Conservation (phyloP, 352 stramenopile genomes). For the Phytophthora pistaciae region DNA sequence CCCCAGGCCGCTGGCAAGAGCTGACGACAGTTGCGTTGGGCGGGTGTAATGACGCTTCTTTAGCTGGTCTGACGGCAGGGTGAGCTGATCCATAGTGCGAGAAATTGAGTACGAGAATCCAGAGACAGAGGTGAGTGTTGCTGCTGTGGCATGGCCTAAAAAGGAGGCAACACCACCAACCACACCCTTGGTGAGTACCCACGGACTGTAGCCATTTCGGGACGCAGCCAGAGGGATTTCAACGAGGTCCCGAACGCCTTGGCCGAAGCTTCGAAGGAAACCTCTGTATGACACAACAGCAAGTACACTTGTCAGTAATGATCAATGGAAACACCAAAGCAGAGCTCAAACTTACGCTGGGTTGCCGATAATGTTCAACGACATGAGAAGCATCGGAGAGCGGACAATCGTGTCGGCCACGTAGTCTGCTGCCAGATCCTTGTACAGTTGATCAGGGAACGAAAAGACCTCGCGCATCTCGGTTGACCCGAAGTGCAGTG, state of each 20-base stretch:
- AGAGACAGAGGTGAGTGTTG: constrained; percentile 76
- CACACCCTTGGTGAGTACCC: constrained; percentile 77
- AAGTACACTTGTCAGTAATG: constrained; percentile 10
- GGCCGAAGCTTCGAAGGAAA: constrained; percentile 77
- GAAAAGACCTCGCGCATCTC: constrained; percentile 78
- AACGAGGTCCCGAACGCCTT: constrained; percentile 79
- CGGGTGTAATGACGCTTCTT: constrained; percentile 71
- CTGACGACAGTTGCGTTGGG: constrained; percentile 70
- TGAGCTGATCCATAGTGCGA: constrained; percentile 84
- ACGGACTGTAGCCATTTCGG: constrained; percentile 82
- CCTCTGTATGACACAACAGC: constrained; percentile 46
- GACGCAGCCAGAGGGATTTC: constrained; percentile 77
- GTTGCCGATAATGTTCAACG: constrained; percentile 87
- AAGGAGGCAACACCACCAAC: constrained; percentile 76
- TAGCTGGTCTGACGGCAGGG: constrained; percentile 67
- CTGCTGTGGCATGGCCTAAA: constrained; percentile 73
- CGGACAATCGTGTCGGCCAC: constrained; percentile 84
- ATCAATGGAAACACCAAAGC: not conserved
- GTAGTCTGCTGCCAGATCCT: constrained; percentile 86
- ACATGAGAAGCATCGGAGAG: constrained; percentile 84
- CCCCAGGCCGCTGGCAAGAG: constrained; percentile 67
- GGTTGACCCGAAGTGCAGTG: constrained; percentile 62
- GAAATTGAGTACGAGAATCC: constrained; percentile 88
- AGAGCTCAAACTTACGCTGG: constrained; percentile 68
- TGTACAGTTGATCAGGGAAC: constrained; percentile 79